A percentile compares a stretch with the other conserved stretches of the same genome.
These are phyloP conservation scores for Tuber melanosporum DNA, from an alignment of 495 filamentous ascomycete species.

Conservation along the genomic window DNA sequence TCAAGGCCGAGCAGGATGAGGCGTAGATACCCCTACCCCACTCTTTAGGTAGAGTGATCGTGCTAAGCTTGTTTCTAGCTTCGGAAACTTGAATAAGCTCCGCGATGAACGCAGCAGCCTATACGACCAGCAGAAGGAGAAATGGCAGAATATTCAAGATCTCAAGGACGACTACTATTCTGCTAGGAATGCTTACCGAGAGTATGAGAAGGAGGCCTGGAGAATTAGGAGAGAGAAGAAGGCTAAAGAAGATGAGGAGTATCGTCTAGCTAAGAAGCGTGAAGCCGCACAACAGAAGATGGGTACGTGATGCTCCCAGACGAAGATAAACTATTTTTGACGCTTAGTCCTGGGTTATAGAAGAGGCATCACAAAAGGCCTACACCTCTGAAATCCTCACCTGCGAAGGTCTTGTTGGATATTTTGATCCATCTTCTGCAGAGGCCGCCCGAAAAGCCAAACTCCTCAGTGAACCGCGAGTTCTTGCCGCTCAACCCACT, in stretches of 20 bases:
- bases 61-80: slow-evolving; percentile 41
- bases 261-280: slow-evolving; percentile 65
- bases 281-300: slow-evolving; percentile 72
- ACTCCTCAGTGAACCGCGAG: slow-evolving; percentile 53
- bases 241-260: slow-evolving; percentile 69
- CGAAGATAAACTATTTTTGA: background rate
- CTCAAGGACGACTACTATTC: slow-evolving; percentile 81
- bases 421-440: slow-evolving; percentile 75
- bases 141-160: slow-evolving; percentile 68
- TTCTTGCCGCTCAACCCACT: slow-evolving; percentile 67
- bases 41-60: background rate
- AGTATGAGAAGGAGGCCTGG: slow-evolving; percentile 68
- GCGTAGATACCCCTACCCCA: slow-evolving; percentile 19
- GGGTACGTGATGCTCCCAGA: slow-evolving; percentile 26
- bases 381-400: slow-evolving; percentile 86
- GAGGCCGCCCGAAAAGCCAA: slow-evolving; percentile 61
- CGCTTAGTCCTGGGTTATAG: slow-evolving; percentile 46
- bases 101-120: slow-evolving; percentile 82
- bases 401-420: slow-evolving; percentile 75
- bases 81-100: slow-evolving; percentile 76
- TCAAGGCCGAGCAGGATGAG: slow-evolving; percentile 81
- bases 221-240: slow-evolving; percentile 63
- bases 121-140: slow-evolving; percentile 73
- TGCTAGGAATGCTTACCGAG: slow-evolving; percentile 64
- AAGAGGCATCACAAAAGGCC: slow-evolving; percentile 81